Base-by-base conservation (phyloP, 169 alveolate genomes). In the Eimeria necatrix region DNA sequence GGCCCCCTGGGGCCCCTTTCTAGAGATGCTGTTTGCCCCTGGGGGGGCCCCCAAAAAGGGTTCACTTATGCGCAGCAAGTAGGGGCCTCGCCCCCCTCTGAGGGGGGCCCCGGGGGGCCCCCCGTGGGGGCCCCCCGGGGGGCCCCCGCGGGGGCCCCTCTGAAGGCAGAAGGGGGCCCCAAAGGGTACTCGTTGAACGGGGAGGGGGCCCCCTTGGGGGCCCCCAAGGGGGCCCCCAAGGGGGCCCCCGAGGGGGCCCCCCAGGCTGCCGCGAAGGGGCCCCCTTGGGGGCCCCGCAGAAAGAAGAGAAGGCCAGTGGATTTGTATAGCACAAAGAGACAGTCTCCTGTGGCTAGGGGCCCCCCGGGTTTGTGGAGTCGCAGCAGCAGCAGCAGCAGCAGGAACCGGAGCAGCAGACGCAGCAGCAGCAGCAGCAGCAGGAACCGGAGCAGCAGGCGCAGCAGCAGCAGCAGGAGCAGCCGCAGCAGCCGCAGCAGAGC, bases 301-400 rank as follows among this genome's bases (percentile, higher is more conserved):
- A 7, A 68, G 32, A 68, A 68, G 78, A 32, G 56, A 74, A 12
- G 12, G 49, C 14, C 49, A 4, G 52, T 71, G 14, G 83, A 20
- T 32, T 26, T 12, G 4, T 74, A 32, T n/a, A 41, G 9, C 56
- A 4, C 85, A 26, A 74, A 49, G 60, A 74, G 85, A 46, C 60
- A 41, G 85, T 32, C 85, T 4, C 85, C 85, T 6, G 85, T 46
- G 59, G 85, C 59, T 5, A 74, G 48, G 85, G 78, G 49, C 78
- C 26, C 26, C 78, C 78, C 22, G 59, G 56, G 59, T 10, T 53
- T 26, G 32, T 53, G 60, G 60, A 6, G 52, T 53, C 81, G n/a
- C n/a, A n/a, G n/a, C n/a, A n/a, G n/a, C n/a, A n/a, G n/a, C n/a
- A n/a, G n/a, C n/a, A n/a, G n/a, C n/a, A n/a, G n/a, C n/a, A n/a